Evolutionary conservation across 2,329 filamentous ascomycete species (phyloP).

Genomic region (Tolypocladium amazonense): DNA sequence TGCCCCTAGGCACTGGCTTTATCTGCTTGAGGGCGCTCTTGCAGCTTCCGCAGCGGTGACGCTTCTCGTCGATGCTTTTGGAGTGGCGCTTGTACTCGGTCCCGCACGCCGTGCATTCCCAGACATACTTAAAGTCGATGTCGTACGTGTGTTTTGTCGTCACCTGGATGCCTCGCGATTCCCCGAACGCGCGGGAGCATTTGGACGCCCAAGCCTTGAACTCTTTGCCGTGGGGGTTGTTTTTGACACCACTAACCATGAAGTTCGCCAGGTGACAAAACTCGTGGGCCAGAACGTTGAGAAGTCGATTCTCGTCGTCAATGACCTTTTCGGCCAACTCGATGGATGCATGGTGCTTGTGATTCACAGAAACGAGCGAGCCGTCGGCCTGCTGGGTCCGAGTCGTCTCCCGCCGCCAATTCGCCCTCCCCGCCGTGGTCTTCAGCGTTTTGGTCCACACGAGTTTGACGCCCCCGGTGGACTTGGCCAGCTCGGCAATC

Average conservation of each 20-base stretch:
- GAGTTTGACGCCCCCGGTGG: constrained; percentile 61
- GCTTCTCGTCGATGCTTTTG: constrained; percentile 65
- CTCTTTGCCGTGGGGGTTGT: constrained; percentile 70
- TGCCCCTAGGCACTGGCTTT: constrained; percentile 54
- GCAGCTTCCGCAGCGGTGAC: constrained; percentile 70
- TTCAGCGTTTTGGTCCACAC: constrained; percentile 71
- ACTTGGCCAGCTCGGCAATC: constrained; percentile 45
- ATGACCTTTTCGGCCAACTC: constrained; percentile 87
- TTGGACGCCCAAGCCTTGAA: constrained; percentile 67
- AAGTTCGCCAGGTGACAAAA: constrained; percentile 93
- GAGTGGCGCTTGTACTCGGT: constrained; percentile 74
- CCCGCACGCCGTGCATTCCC: constrained; percentile 63
- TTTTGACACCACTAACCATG: constrained; percentile 67
- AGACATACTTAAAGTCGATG: constrained; percentile 88
- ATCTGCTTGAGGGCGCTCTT: constrained; percentile 62
- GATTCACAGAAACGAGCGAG: constrained; percentile 14
- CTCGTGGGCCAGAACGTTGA: constrained; percentile 92
- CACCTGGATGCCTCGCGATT: constrained; percentile 55
- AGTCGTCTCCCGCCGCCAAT: constrained; percentile 54
- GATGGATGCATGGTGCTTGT: constrained; percentile 61
- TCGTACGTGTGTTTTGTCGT: constrained; percentile 85
- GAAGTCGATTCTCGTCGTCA: constrained; percentile 61
- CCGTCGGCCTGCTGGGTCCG: constrained; percentile 18
- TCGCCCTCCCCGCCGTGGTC: constrained; percentile 67
- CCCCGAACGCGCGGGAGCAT: constrained; percentile 44